Conservation (phyloP, 2,329 filamentous ascomycete species). For the Fusarium sp. region DNA sequence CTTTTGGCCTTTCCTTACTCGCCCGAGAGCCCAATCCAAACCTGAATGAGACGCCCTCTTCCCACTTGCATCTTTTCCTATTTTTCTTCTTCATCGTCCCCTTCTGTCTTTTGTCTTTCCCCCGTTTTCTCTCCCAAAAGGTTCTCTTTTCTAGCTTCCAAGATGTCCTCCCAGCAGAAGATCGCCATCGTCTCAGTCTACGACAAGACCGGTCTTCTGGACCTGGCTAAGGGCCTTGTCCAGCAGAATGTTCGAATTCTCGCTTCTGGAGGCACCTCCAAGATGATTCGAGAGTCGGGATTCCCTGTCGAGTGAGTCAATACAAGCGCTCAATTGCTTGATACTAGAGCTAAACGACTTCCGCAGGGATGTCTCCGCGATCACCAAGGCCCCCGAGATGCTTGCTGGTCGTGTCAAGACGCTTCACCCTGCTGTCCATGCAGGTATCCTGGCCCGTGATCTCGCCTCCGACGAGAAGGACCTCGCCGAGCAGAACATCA, state of each 20-base stretch:
- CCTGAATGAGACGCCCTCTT: conserved; percentile 28
- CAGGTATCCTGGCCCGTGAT: conserved; percentile 91
- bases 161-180: conserved; percentile 60
- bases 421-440: conserved; percentile 91
- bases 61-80: conserved; percentile 24
- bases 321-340: not conserved
- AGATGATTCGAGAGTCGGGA: conserved; percentile 95
- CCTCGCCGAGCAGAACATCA: conserved; percentile 91
- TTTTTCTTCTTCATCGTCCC: conserved; percentile 1
- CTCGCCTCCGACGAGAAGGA: conserved; percentile 97
- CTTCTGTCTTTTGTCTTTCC: conserved; percentile 1
- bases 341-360: conserved; percentile 15
- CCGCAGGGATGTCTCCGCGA: conserved; percentile 90
- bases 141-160: conserved; percentile 32
- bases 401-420: conserved; percentile 88
- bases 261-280: conserved; percentile 93
- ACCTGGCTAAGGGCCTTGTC: conserved; percentile 89
- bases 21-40: conserved; percentile 29
- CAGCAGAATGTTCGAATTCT: conserved; percentile 92
- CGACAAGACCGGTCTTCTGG: conserved; percentile 95
- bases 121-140: conserved; percentile 2
- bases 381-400: conserved; percentile 98
- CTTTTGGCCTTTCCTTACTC: conserved; percentile 29
- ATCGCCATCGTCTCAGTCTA: conserved; percentile 97
- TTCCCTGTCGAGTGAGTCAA: conserved; percentile 87